Evolutionary conservation across 2,329 filamentous ascomycete species (phyloP).

Genomic region (Pyrenophora seminiperda): DNA sequence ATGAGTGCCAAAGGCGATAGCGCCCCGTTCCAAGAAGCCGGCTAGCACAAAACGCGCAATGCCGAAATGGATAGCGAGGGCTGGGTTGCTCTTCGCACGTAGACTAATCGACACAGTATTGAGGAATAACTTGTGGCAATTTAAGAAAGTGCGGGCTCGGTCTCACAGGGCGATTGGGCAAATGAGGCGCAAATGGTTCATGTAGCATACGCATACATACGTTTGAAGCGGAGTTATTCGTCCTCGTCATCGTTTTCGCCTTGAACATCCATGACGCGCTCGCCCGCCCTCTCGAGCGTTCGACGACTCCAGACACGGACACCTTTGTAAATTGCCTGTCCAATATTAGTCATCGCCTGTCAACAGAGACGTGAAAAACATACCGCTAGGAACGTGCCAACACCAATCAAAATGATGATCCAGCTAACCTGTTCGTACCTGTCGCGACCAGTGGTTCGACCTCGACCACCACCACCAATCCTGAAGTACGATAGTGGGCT

Average conservation of each 20-base stretch:
- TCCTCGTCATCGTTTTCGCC: slow-evolving; percentile 61
- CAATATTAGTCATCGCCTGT: slow-evolving; percentile 14
- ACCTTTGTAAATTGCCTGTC: slow-evolving; percentile 77
- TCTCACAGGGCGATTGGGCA: neutral
- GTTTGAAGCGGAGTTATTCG: slow-evolving; percentile 37
- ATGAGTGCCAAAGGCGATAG: slow-evolving; percentile 33
- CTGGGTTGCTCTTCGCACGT: slow-evolving; percentile 78
- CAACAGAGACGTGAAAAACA: slow-evolving; percentile 42
- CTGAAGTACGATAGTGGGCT: slow-evolving; percentile 79
- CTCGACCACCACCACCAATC: slow-evolving; percentile 62
- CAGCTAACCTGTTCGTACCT: slow-evolving; percentile 79
- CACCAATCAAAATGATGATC: slow-evolving; percentile 77
- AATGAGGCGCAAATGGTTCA: neutral
- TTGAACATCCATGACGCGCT: slow-evolving; percentile 82
- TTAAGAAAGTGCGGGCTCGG: slow-evolving; percentile 83
- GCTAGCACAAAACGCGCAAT: slow-evolving; percentile 43
- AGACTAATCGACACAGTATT: slow-evolving; percentile 93
- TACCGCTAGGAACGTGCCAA: slow-evolving; percentile 78
- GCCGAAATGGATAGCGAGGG: slow-evolving; percentile 34
- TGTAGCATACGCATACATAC: neutral
- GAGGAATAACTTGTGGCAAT: slow-evolving; percentile 76
- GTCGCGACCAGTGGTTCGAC: slow-evolving; percentile 72
- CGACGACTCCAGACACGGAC: slow-evolving; percentile 75
- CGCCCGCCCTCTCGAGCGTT: slow-evolving; percentile 76
- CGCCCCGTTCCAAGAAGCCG: slow-evolving; percentile 35